Evolutionary conservation across 2,329 filamentous ascomycete species (phyloP).

Genomic region (Phaeomoniella chlamydospora): DNA sequence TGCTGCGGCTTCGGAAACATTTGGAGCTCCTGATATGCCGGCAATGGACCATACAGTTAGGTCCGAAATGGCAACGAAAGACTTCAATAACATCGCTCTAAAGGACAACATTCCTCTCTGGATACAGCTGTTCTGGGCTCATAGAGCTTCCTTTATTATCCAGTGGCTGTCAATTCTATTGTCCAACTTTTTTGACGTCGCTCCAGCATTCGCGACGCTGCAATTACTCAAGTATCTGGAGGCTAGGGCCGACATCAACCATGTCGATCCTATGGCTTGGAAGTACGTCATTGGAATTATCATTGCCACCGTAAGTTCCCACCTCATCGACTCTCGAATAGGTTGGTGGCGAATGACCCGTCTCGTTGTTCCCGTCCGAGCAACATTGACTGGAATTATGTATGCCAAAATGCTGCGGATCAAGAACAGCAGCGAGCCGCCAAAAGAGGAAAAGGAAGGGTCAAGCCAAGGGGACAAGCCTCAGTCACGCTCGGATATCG

Average conservation of each 20-base stretch:
- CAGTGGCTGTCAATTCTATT: constrained; percentile 35
- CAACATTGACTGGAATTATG: constrained; percentile 16
- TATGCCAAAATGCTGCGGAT: constrained; percentile 18
- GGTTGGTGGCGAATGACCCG: constrained; percentile 12
- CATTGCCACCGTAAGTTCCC: constrained; percentile 20
- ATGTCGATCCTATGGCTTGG: constrained; percentile 60
- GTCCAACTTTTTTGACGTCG: not conserved
- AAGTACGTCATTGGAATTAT: constrained; percentile 56
- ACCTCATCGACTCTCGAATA: constrained; percentile 2
- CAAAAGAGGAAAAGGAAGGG: constrained; percentile 36
- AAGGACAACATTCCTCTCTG: constrained; percentile 34
- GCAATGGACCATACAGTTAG: constrained; percentile 42
- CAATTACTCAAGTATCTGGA: constrained; percentile 43
- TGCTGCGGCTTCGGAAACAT: constrained; percentile 41
- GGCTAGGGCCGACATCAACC: constrained; percentile 58
- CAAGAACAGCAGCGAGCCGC: constrained; percentile 35
- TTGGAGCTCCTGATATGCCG: constrained; percentile 50
- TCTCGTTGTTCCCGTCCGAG: constrained; percentile 15
- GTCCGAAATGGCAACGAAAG: constrained; percentile 36
- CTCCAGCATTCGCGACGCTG: constrained; percentile 24
- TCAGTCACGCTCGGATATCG: constrained; percentile 26
- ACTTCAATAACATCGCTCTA: constrained; percentile 20
- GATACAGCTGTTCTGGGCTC: constrained; percentile 43
- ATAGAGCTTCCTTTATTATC: constrained; percentile 38
- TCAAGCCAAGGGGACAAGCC: not conserved